Base-by-base conservation (phyloP, 768 basidiomycete genomes). In the Boletus coccyginus region DNA sequence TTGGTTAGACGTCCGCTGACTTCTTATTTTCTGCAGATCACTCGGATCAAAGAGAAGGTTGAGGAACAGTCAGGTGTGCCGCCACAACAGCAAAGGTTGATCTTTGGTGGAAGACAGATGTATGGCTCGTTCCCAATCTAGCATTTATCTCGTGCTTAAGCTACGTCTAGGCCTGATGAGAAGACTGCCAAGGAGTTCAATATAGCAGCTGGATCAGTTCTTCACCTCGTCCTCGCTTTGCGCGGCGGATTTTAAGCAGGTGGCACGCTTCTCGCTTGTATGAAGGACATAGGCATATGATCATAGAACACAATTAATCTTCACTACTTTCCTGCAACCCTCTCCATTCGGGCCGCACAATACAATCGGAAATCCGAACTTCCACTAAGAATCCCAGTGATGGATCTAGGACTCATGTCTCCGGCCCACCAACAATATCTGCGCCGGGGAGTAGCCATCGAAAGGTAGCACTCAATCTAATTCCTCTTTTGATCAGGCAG, bases 51-150 rank as follows among this genome's bases (percentile, higher is more conserved):
- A 78, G 94, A 96, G 81, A 91, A 92, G 72, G 93, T 98, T 10
- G 96, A 98, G 73, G 95, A 98, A 77, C 95, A 98, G 75, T 94
- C 94, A 7, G 96, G 96, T 61, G 96, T 98, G 41, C 96, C 96
- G 24, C 96, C 96, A 58, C 91, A 80, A 42, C 96, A 98, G 73
- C 96, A 98, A 73, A 85, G 96, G 55, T 74, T 98, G 66, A 98
- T 98, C 70, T 97, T 88, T 71, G 74, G 83, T 66, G 96, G 96
- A 35, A 85, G 94, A 67, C 95, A 97, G 70, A 87, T 98, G 96
- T 98, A 73, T 73, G 83, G 76, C 40, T 56, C 46, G 32, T 38
- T 50, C 31, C 31, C 40, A 32, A 41, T 46, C 7, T 24, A 14
- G 3, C 32, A 27, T 33, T 21, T 16, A 19, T 40, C 39, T 49